phyloP scores from a whole-genome alignment of 192 early-diverging fungal genomes.

The Entomortierella parvispora region DNA sequence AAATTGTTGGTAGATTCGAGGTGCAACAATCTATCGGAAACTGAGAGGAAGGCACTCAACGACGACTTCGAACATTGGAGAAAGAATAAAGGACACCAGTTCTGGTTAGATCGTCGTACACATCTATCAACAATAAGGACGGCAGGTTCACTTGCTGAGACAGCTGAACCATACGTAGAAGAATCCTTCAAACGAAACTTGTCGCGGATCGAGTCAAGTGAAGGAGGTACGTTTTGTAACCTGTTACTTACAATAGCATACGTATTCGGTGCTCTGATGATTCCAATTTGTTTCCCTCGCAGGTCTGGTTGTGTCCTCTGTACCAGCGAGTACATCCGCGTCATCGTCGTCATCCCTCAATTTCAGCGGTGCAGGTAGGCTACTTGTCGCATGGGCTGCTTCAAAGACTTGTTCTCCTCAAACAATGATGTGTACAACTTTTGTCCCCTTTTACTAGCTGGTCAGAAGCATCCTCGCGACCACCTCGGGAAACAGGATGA shows the following conservation, averaged over 20 bases:
- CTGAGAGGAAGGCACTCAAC: slow-evolving; percentile 14
- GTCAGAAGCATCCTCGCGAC: too few relatives aligned
- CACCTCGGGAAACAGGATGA: too few relatives aligned
- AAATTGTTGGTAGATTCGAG: slow-evolving; percentile 14
- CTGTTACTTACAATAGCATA: too few relatives aligned
- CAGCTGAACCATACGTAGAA: slow-evolving; percentile 12
- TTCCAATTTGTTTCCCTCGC: slow-evolving; percentile 3
- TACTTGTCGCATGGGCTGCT: background rate
- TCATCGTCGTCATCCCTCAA: slow-evolving; percentile 1
- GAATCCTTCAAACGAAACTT: slow-evolving; percentile 18
- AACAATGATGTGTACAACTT: too few relatives aligned
- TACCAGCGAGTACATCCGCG: background rate
- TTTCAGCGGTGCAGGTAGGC: background rate
- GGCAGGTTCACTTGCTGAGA: slow-evolving; percentile 14
- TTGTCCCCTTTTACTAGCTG: too few relatives aligned
- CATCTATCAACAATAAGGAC: slow-evolving; percentile 22
- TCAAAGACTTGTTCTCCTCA: too few relatives aligned
- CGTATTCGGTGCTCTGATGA: background rate
- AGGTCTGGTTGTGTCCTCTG: background rate
- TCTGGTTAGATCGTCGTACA: slow-evolving; percentile 30
- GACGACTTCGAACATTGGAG: slow-evolving; percentile 22
- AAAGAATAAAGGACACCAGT: slow-evolving; percentile 26
- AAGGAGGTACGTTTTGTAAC: slow-evolving; percentile 1
- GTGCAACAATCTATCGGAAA: slow-evolving; percentile 14
- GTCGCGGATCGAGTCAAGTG: slow-evolving; percentile 14